Conservation (phyloP, 2,329 filamentous ascomycete species). For the Aphanocladium album region DNA sequence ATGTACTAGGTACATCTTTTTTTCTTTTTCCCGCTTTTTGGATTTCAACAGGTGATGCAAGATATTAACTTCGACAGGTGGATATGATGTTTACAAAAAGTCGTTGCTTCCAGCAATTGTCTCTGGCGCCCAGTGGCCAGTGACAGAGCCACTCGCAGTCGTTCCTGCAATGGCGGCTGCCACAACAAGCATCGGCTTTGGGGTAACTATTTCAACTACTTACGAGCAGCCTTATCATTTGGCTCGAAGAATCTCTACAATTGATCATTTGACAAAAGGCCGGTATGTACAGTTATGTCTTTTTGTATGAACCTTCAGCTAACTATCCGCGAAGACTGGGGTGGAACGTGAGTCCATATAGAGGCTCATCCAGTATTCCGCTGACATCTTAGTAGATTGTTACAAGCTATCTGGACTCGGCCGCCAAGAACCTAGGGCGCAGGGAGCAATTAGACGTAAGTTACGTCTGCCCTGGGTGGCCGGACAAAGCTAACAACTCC, state of each 20-base stretch:
- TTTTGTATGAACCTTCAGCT: neutral
- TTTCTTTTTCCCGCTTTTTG: no score
- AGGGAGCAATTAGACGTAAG: slow-evolving; percentile 41
- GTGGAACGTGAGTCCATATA: slow-evolving; percentile 24
- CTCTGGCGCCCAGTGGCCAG: slow-evolving; percentile 63
- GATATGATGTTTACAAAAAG: slow-evolving; percentile 65
- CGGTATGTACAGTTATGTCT: neutral
- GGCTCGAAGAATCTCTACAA: slow-evolving; percentile 57
- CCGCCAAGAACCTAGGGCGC: slow-evolving; percentile 57
- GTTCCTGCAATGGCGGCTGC: slow-evolving; percentile 64
- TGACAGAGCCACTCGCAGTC: slow-evolving; percentile 59
- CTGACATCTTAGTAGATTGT: slow-evolving; percentile 40
- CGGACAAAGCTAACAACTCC: neutral
- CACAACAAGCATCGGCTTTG: slow-evolving; percentile 62
- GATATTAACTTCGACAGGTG: slow-evolving; percentile 31
- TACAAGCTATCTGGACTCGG: slow-evolving; percentile 62
- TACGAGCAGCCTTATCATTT: slow-evolving; percentile 67
- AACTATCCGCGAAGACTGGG: slow-evolving; percentile 29
- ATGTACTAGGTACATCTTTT: slow-evolving; percentile 36
- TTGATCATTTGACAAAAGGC: slow-evolving; percentile 62
- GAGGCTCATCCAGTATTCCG: no score
- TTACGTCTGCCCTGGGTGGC: neutral
- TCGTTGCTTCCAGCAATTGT: slow-evolving; percentile 51
- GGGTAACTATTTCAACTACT: slow-evolving; percentile 62
- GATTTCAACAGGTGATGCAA: no score